phyloP scores from a whole-genome alignment of 2,329 filamentous ascomycete genomes.

The Arachnopeziza araneosa region DNA sequence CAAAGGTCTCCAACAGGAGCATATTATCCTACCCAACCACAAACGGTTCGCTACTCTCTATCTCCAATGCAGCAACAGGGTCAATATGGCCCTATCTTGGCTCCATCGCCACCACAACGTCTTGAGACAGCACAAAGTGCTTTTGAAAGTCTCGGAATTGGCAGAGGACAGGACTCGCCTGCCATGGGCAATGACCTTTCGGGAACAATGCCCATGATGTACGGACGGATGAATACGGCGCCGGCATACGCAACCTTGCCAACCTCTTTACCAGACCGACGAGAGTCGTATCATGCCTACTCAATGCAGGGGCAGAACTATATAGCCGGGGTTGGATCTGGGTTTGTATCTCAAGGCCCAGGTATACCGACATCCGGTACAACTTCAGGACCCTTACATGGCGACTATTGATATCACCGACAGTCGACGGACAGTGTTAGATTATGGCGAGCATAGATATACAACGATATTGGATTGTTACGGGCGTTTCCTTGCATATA shows the following conservation, averaged over 20 bases:
- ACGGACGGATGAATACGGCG: not conserved
- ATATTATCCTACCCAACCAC: constrained; percentile 12
- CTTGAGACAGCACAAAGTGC: not conserved
- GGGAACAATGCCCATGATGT: not conserved
- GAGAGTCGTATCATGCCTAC: not conserved
- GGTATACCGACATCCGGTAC: not conserved
- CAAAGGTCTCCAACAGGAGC: constrained; percentile 15
- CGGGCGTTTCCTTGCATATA: constrained; percentile 4
- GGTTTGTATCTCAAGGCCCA: not conserved
- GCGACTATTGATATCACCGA: not conserved
- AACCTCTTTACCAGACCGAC: not conserved
- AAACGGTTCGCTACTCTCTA: constrained; percentile 1
- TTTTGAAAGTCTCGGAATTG: constrained; percentile 3
- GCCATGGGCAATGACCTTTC: not conserved
- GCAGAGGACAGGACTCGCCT: not conserved
- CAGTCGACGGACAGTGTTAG: too few species aligned
- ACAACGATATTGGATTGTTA: not conserved
- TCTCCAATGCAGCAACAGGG: constrained; percentile 10
- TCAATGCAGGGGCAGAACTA: not conserved
- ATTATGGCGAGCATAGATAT: too few species aligned
- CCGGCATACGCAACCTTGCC: not conserved
- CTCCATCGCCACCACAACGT: not conserved
- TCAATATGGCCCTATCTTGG: not conserved
- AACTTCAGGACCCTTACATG: not conserved
- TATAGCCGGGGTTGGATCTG: not conserved